Percentiles rank a stretch among this genome's conserved stretches.
Evolutionary conservation across 2,329 filamentous ascomycete species (phyloP).

Genomic region (Penicillium capsulatum): DNA sequence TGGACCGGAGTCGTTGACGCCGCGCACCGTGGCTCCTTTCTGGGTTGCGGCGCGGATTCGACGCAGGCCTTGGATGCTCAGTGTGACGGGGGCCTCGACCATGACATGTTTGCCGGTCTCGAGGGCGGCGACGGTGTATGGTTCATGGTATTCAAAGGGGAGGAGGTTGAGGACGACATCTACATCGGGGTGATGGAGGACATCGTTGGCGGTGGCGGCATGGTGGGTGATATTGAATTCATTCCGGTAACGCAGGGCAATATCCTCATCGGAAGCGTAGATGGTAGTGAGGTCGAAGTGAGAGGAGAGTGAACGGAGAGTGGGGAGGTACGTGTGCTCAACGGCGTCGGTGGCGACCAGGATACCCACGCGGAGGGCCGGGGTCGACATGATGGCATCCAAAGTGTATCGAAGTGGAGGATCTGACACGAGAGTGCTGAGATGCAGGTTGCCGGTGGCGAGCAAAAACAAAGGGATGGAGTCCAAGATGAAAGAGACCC

Average conservation of each 20-base stretch:
- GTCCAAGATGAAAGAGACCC: too few relatives aligned
- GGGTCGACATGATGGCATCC: slow-evolving; percentile 17
- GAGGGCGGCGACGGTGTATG: slow-evolving; percentile 51
- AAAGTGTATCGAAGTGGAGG: neutral
- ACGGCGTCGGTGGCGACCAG: slow-evolving; percentile 43
- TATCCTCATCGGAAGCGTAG: slow-evolving; percentile 40
- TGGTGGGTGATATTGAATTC: slow-evolving; percentile 23
- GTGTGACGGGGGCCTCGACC: slow-evolving; percentile 56
- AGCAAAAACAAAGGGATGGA: too few relatives aligned
- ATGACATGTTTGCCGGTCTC: slow-evolving; percentile 54
- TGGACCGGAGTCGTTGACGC: slow-evolving; percentile 38
- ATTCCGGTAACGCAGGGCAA: slow-evolving; percentile 6
- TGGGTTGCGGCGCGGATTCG: slow-evolving; percentile 46
- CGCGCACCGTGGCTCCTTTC: slow-evolving; percentile 6
- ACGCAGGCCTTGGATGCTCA: slow-evolving; percentile 47
- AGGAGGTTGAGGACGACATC: slow-evolving; percentile 52
- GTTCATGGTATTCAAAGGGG: slow-evolving; percentile 54
- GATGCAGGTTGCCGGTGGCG: too few relatives aligned
- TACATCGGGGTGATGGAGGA: slow-evolving; percentile 46
- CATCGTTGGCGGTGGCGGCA: slow-evolving; percentile 40
- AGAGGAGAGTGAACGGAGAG: slow-evolving; percentile 40
- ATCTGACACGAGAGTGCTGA: too few relatives aligned
- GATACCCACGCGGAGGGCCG: slow-evolving; percentile 32
- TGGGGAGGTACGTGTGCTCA: slow-evolving; percentile 54
- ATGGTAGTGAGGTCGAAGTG: slow-evolving; percentile 48